phyloP scores from a whole-genome alignment of 1,139 yeast genomes.

The Yamadazyma oceani region DNA sequence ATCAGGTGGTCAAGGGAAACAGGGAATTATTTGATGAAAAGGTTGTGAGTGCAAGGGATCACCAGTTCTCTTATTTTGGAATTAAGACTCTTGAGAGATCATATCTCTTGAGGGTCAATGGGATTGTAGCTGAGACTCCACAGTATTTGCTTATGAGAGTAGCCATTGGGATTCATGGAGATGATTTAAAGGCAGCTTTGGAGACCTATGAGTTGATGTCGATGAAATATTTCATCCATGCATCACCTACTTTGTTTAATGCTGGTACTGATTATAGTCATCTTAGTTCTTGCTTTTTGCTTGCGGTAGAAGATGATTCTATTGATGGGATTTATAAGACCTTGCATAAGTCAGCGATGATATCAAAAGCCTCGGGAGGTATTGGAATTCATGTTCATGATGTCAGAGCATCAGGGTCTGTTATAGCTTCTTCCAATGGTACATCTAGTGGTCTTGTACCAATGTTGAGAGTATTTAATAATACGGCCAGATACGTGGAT shows the following conservation, averaged over 20 bases:
- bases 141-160: slow-evolving; percentile 53
- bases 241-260: slow-evolving; percentile 56
- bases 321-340: slow-evolving; percentile 60
- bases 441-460: slow-evolving; percentile 58
- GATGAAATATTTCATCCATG: slow-evolving; percentile 50
- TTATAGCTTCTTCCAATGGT: slow-evolving; percentile 55
- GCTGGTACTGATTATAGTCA: slow-evolving; percentile 51
- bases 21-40: slow-evolving; percentile 35
- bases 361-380: slow-evolving; percentile 61
- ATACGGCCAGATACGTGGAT: slow-evolving; percentile 61
- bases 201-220: slow-evolving; percentile 57
- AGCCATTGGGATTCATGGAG: slow-evolving; percentile 51
- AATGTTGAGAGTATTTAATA: slow-evolving; percentile 58
- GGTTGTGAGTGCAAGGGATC: slow-evolving; percentile 39
- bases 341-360: slow-evolving; percentile 53
- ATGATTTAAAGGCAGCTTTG: slow-evolving; percentile 36
- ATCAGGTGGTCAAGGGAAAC: slow-evolving; percentile 31
- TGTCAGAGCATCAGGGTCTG: slow-evolving; percentile 50
- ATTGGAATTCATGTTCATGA: slow-evolving; percentile 58
- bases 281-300: slow-evolving; percentile 55
- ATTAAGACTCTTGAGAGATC: slow-evolving; percentile 52
- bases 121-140: slow-evolving; percentile 46
- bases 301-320: slow-evolving; percentile 60
- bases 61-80: slow-evolving; percentile 49
- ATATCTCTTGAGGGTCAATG: slow-evolving; percentile 40